Conservation (phyloP, 305 asterid species). For the Fraxinus xanthoxyloides region DNA sequence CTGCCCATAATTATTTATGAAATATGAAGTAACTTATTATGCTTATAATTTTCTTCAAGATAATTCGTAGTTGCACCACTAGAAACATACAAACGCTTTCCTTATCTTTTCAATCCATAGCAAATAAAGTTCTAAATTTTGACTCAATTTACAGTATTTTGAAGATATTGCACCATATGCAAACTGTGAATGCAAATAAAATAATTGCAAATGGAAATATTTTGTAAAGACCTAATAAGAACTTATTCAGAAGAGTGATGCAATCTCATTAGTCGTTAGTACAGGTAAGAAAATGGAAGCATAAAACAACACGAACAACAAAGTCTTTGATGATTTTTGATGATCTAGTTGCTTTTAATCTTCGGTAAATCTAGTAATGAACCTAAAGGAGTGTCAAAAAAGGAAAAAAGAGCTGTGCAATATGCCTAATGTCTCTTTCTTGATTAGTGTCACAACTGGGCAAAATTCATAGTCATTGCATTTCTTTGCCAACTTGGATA, state of each 20-base stretch:
- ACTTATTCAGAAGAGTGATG: not conserved
- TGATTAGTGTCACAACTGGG: not conserved
- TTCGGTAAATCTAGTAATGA: not conserved
- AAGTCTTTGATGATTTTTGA: not conserved
- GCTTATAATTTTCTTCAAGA: not conserved
- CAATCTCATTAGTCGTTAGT: not conserved
- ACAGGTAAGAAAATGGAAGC: not conserved
- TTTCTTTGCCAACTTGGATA: not conserved
- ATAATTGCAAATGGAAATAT: not conserved
- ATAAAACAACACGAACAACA: not conserved
- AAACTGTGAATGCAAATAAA: not conserved
- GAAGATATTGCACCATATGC: not conserved
- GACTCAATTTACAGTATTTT: not conserved
- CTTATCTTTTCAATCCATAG: not conserved
- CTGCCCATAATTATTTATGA: not conserved
- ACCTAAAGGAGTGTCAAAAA: not conserved
- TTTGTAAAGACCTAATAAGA: not conserved
- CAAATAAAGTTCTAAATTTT: too few relatives aligned
- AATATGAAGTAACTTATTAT: not conserved
- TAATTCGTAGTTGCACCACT: not conserved
- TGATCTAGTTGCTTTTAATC: not conserved
- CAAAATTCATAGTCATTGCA: not conserved
- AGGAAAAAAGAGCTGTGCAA: too few relatives aligned
- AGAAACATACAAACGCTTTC: not conserved
- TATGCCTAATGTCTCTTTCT: not conserved